These are phyloP conservation scores for Toxicodendron radicans DNA, from an alignment of 345 rosid species.

Conservation along the genomic window DNA sequence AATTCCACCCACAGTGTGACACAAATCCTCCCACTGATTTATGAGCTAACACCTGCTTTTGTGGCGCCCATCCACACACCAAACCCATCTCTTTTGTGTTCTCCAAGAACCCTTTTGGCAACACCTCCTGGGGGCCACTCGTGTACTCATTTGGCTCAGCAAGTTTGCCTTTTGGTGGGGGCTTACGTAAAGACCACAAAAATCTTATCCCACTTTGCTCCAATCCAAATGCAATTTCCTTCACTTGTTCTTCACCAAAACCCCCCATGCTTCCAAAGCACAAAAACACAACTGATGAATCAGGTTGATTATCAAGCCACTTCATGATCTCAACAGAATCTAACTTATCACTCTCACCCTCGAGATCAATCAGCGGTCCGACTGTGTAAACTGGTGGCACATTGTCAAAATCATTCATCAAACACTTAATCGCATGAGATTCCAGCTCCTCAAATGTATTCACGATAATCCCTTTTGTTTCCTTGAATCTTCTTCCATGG, in stretches of 20 bases:
- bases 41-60: slow-evolving; percentile 21
- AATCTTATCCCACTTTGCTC: slow-evolving; percentile 30
- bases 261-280: slow-evolving; percentile 47
- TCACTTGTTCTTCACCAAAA: slow-evolving; percentile 32
- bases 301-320: slow-evolving; percentile 43
- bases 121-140: neutral
- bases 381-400: slow-evolving; percentile 24
- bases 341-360: neutral
- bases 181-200: slow-evolving; percentile 38
- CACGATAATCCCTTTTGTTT: slow-evolving; percentile 30
- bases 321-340: slow-evolving; percentile 12
- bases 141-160: slow-evolving; percentile 7
- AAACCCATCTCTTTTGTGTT: slow-evolving; percentile 15
- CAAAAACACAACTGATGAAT: slow-evolving; percentile 37
- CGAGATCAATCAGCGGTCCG: slow-evolving; percentile 34
- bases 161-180: slow-evolving; percentile 9
- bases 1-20: slow-evolving; percentile 52
- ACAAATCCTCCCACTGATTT: slow-evolving; percentile 37
- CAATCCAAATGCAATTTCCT: slow-evolving; percentile 32
- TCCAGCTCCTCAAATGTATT: slow-evolving; percentile 37
- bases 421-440: slow-evolving; percentile 14
- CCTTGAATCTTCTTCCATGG: slow-evolving; percentile 21
- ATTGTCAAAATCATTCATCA: neutral
- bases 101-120: slow-evolving; percentile 36
- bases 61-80: slow-evolving; percentile 43